Percentiles rank a stretch among this genome's conserved stretches.
These are phyloP conservation scores for Parathielavia hyrcaniae DNA, from an alignment of 495 filamentous ascomycete genomes.

Conservation along the genomic window DNA sequence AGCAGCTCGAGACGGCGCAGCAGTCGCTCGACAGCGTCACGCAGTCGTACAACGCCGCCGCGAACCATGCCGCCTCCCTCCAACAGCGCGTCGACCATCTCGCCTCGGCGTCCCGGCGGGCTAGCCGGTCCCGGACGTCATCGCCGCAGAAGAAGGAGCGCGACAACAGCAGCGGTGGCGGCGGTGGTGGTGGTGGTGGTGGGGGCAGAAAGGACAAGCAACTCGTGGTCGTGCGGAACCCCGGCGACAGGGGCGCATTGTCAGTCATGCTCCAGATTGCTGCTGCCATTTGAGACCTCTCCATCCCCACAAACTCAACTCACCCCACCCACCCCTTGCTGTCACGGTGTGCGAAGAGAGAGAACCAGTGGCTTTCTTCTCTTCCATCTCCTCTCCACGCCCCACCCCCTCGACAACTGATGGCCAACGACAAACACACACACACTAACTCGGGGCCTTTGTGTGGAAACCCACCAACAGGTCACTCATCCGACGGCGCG, in stretches of 20 bases:
- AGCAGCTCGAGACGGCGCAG: conserved; percentile 23
- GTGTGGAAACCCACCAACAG: neutral
- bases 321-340: neutral
- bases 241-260: conserved; percentile 31
- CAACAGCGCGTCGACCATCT: conserved; percentile 26
- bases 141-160: conserved; percentile 32
- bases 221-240: conserved; percentile 33
- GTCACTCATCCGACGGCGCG: conserved; percentile 7
- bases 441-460: conserved; percentile 9
- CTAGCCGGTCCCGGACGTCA: conserved; percentile 27
- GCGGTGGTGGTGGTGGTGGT: conserved; percentile 4
- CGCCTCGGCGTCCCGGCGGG: conserved; percentile 15
- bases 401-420: neutral
- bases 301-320: neutral
- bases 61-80: conserved; percentile 21
- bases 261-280: conserved; percentile 34
- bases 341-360: neutral
- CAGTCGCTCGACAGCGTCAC: conserved; percentile 21
- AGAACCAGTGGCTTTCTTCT: too few relatives aligned
- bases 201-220: conserved; percentile 30
- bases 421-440: neutral
- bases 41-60: conserved; percentile 24
- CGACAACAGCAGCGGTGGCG: conserved; percentile 18
- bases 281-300: conserved; percentile 21
- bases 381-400: neutral